Base-by-base conservation (phyloP, 805 yeast species). In the Candida yuanshanica region DNA sequence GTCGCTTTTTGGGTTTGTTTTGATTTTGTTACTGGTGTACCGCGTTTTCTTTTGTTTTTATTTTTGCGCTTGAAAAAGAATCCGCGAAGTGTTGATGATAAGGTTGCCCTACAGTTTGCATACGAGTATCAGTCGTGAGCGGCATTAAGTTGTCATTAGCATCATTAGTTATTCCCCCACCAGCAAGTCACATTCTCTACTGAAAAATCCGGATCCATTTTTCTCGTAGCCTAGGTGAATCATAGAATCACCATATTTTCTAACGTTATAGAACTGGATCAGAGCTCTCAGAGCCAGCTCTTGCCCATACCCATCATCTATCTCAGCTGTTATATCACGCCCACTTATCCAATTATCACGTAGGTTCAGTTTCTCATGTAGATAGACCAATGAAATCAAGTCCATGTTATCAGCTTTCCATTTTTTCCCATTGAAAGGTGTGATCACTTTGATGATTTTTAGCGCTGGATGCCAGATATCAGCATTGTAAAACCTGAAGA, bases 351-450 rank as follows among this genome's bases (percentile, higher is more conserved):
- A 91, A 46, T 81, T 82, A 57, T 91, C 99, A 45, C 79, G 73
- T 36, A 91, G 60, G 14, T 80, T 77, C 29, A 89, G 66, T 50
- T 79, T 76, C 52, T 86, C 76, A 55, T 88, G 80, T 21, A 93
- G 59, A 53, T 84, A 91, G 3, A 91, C 89, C 45, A 86, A 81
- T 0, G 96, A 87, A 5, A 91, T 85, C 35, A 93, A 68, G 49
- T 90, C 96, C 97, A 93, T 91, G 58, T 91, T 93, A 47, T 80
- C 77, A 12, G 89, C 76, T 51, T 89, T 81, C 99, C 99, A 91
- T 60, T 90, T 89, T 45, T 93, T 79, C 16, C 96, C 96, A 53
- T 87, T 90, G 63, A 83, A 87, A 0, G 97, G 96, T 2, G 89
- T 80, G 38, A 89, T 72, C 47, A 84, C 80, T 58, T 86, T 89